Conservation (phyloP, 2,329 filamentous ascomycete species). For the Periconia digitata region DNA sequence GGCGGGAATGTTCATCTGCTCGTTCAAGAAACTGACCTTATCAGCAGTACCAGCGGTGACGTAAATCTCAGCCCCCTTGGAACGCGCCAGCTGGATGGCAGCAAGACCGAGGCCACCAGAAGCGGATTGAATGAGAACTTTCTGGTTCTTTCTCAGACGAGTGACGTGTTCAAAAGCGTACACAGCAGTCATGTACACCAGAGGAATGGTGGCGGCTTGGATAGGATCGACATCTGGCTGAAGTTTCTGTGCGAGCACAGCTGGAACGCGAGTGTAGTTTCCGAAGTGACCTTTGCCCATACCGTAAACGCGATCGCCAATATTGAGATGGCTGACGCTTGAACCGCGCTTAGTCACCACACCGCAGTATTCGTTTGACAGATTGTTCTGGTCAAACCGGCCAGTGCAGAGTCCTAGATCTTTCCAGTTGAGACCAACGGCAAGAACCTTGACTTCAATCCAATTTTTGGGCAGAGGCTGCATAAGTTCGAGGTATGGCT, state of each 20-base stretch:
- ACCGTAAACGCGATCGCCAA: slow-evolving; percentile 25
- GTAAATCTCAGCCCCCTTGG: slow-evolving; percentile 25
- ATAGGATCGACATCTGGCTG: slow-evolving; percentile 11
- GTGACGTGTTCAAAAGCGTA: slow-evolving; percentile 21
- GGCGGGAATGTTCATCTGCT: slow-evolving; percentile 15
- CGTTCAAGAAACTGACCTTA: slow-evolving; percentile 18
- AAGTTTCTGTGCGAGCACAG: slow-evolving; percentile 5
- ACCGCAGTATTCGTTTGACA: slow-evolving; percentile 20
- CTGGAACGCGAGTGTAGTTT: slow-evolving; percentile 13
- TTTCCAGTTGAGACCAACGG: slow-evolving; percentile 23
- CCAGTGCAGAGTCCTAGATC: slow-evolving; percentile 19
- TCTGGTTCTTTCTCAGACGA: slow-evolving; percentile 12
- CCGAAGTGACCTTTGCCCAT: slow-evolving; percentile 26
- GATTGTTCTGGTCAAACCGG: slow-evolving; percentile 13
- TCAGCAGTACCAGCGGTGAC: slow-evolving; percentile 20
- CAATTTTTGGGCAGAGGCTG: slow-evolving; percentile 15
- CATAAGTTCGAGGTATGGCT: slow-evolving; percentile 7
- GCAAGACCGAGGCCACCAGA: slow-evolving; percentile 21
- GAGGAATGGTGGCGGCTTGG: slow-evolving; percentile 22
- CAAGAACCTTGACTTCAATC: slow-evolving; percentile 17
- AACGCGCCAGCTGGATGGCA: slow-evolving; percentile 18
- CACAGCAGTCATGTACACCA: slow-evolving; percentile 23
- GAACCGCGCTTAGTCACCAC: slow-evolving; percentile 14
- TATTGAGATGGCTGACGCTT: slow-evolving; percentile 8
- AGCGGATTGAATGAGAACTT: slow-evolving; percentile 19